These are phyloP conservation scores for Pseudogymnoascus destructans DNA, from an alignment of 2,329 filamentous ascomycete genomes.

Conservation along the genomic window DNA sequence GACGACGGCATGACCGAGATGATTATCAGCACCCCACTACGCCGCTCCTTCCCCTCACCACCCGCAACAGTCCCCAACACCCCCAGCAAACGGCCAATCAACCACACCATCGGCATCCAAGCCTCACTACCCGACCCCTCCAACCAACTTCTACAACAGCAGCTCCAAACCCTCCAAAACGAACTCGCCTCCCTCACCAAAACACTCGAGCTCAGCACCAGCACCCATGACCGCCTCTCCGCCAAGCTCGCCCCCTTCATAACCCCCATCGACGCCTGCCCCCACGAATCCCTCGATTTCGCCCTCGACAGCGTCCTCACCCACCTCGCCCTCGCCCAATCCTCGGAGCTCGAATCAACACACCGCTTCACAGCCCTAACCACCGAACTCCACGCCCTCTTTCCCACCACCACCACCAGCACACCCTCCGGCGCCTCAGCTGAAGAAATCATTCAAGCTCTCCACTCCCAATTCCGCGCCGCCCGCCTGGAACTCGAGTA, in stretches of 20 bases:
- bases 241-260: slow-evolving; percentile 20
- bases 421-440: slow-evolving; percentile 29
- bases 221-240: slow-evolving; percentile 19
- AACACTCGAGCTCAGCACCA: slow-evolving; percentile 19
- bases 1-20: slow-evolving; percentile 19
- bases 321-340: slow-evolving; percentile 23
- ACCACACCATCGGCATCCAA: slow-evolving; percentile 2
- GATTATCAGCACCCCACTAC: slow-evolving; percentile 20
- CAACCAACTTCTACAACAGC: slow-evolving; percentile 17
- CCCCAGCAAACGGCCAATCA: slow-evolving; percentile 12
- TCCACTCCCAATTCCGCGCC: slow-evolving; percentile 34
- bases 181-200: slow-evolving; percentile 21
- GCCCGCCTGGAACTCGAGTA: slow-evolving; percentile 50
- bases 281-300: slow-evolving; percentile 20
- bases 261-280: slow-evolving; percentile 16
- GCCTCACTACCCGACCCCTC: slow-evolving; percentile 18
- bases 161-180: slow-evolving; percentile 19
- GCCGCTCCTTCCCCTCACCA: slow-evolving; percentile 24
- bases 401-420: slow-evolving; percentile 38
- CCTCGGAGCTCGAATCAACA: slow-evolving; percentile 23
- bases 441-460: slow-evolving; percentile 29
- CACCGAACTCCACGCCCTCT: slow-evolving; percentile 35
- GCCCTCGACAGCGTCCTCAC: slow-evolving; percentile 25
- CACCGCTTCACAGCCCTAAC: slow-evolving; percentile 38
- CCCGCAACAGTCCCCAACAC: slow-evolving; percentile 24